Evolutionary conservation across 2,329 filamentous ascomycete genomes (phyloP), one percentile per base, ranked within the genome.

Genomic region (Aspergillus brasiliensis): DNA sequence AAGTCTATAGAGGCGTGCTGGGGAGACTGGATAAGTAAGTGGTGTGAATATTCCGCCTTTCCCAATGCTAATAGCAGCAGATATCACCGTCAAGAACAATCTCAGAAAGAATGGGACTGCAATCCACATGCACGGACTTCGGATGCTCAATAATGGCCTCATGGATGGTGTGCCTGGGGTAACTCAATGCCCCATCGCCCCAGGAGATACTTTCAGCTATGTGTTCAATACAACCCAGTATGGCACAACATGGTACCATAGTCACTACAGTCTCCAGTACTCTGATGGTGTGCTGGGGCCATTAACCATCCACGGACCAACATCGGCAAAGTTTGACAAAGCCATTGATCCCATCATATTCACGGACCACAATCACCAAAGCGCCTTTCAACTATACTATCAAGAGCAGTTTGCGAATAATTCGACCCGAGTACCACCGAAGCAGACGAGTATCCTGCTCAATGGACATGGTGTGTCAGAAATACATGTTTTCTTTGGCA

Each of bases 231-330:
- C 57, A 8, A 56, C 51, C 1, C 57, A 59, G 19, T 59, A 59
- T 38, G 57, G 57, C 1, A 56, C 57, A 3, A 49, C 57, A 10
- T 59, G 57, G 57, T 59, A 59, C n/a, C 57, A 59, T 25, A 59
- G 57, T 8, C 57, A 59, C n/a, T 59, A 59, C 19, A 59, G 57
- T 37, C 52, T 51, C 13, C 57, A 59, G 52, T 59, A 59, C 37
- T 34, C 52, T 0, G 57, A 59, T 19, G 57, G 57, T 2, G 10
- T 59, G 17, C 51, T 56, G 17, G 57, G 57, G 0, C 57, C 57
- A 19, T n/a, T 59, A 11, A 59, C 57, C 2, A 59, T 56, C 2
- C 57, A 59, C 8, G 57, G 57, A 27, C 57, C 57, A 3, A 53
- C 57, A n/a, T 59, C 57, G 3, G 51, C 44, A 3, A n/a, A 56